Evolutionary conservation across 306 rosid species (phyloP).

Genomic region (Cicer pinnatifidum): DNA sequence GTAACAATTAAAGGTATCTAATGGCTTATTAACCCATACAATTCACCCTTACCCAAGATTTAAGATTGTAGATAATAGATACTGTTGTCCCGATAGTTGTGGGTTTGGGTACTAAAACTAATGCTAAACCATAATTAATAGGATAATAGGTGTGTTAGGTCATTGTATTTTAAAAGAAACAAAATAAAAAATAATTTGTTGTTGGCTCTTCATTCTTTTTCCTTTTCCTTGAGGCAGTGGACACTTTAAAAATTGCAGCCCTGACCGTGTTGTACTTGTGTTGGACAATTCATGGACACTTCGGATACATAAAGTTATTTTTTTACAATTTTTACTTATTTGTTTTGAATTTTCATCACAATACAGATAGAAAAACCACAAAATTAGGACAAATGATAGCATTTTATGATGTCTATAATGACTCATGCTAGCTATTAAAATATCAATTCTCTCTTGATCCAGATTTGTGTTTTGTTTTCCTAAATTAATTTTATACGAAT

Average conservation of each 20-base stretch:
- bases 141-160: background rate
- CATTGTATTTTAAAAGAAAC: background rate
- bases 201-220: constrained; percentile 2
- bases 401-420: background rate
- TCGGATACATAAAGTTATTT: background rate
- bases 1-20: background rate
- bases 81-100: background rate
- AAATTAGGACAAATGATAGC: constrained; percentile 1
- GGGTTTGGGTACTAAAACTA: background rate
- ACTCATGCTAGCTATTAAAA: background rate
- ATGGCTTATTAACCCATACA: background rate
- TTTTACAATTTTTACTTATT: background rate
- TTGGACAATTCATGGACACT: background rate
- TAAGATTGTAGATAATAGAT: background rate
- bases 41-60: background rate
- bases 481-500: background rate
- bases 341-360: background rate
- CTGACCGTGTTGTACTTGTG: background rate
- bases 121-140: background rate
- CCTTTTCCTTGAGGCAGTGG: background rate
- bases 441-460: background rate
- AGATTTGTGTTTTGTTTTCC: background rate
- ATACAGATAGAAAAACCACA: background rate
- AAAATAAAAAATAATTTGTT: constrained; percentile 1
- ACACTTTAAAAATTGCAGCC: background rate